A percentile compares a stretch with the other conserved stretches of the same genome.
Conservation (phyloP, 495 filamentous ascomycete genomes). For the Talaromyces stipitatus region DNA sequence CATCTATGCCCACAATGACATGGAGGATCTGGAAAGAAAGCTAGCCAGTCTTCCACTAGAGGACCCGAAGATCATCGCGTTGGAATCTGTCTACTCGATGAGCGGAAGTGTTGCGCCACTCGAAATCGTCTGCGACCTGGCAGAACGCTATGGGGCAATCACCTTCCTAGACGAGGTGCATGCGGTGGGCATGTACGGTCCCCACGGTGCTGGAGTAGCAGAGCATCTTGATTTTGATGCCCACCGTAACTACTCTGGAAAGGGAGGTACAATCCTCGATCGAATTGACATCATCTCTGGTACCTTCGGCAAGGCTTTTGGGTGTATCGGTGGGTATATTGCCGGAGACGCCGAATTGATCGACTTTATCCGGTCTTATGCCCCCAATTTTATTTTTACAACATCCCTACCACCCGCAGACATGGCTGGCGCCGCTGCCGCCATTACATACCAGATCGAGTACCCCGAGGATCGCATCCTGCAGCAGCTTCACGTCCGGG, state of each 20-base stretch:
- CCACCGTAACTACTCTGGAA: slow-evolving; percentile 44
- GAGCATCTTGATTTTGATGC: slow-evolving; percentile 94
- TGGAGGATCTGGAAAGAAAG: slow-evolving; percentile 83
- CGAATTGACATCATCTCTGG: slow-evolving; percentile 96
- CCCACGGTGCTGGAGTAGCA: slow-evolving; percentile 90
- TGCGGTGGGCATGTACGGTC: slow-evolving; percentile 98
- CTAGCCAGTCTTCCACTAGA: slow-evolving; percentile 76
- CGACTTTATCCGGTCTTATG: slow-evolving; percentile 91
- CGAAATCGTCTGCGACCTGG: slow-evolving; percentile 87
- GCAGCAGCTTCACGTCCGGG: slow-evolving; percentile 91
- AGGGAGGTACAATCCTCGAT: slow-evolving; percentile 87
- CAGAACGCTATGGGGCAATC: slow-evolving; percentile 94
- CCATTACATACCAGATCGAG: slow-evolving; percentile 84
- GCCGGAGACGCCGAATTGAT: slow-evolving; percentile 83
- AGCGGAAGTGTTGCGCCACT: slow-evolving; percentile 96
- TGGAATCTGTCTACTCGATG: slow-evolving; percentile 99
- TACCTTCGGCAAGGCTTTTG: slow-evolving; percentile 94
- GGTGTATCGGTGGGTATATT: slow-evolving; percentile 96
- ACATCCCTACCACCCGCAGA: slow-evolving; percentile 94
- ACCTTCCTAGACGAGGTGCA: slow-evolving; percentile 98
- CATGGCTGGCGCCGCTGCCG: slow-evolving; percentile 88
- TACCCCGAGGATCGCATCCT: slow-evolving; percentile 76
- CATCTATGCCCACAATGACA: slow-evolving; percentile 97
- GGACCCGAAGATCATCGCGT: slow-evolving; percentile 94
- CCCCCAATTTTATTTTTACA: slow-evolving; percentile 98